Base-by-base conservation (phyloP, 1,139 yeast species). In the Nakaseomyces sp. region DNA sequence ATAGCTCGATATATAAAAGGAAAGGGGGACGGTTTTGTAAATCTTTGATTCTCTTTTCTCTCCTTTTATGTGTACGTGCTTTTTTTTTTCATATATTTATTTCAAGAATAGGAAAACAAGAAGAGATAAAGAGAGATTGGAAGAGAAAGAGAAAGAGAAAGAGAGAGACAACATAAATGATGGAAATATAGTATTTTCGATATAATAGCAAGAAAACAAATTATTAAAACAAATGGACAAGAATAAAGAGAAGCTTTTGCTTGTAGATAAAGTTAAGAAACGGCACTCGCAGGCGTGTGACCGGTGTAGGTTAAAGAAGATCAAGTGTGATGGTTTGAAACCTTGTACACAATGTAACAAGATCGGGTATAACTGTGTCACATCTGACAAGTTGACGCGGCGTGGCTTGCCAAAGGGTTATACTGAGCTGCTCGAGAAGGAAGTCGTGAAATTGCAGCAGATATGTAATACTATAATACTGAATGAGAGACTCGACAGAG, bases 381-480 rank as follows among this genome's bases (percentile, higher is more conserved):
- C 84, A 5, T 76, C 83, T 49, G 89, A 82, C 61, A 81, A 80
- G 57, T 61, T 82, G 30, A 78, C 87, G 0, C 69, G 93, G 58
- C 68, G 87, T 47, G 83, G 87, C 1, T 79, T 80, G 49, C 87
- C 88, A 2, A 78, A 79, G 55, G 87, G 88, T 0, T 81, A 83
- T 55, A 83, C 93, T 0, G 86, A 81, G 60, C 78, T 78, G 55
- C 64, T 83, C 49, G 93, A 83, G 56, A 71, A 70, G 44, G 77
- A 76, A 54, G 68, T 83, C 33, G 72, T 76, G 37, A 72, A 71
- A 22, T 63, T 82, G 44, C 88, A 82, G 56, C 74, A 76, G 20
- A n/a, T 51, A 38, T 35, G 54, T 20, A 50, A 47, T 17, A 15
- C 36, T 8, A 42, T 31, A 42, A 33, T 26, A 7, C 22, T 13